Evolutionary conservation across 106 monocot species (phyloP), one percentile per base, ranked within the genome.

Genomic region (Cymbidium sinense): DNA sequence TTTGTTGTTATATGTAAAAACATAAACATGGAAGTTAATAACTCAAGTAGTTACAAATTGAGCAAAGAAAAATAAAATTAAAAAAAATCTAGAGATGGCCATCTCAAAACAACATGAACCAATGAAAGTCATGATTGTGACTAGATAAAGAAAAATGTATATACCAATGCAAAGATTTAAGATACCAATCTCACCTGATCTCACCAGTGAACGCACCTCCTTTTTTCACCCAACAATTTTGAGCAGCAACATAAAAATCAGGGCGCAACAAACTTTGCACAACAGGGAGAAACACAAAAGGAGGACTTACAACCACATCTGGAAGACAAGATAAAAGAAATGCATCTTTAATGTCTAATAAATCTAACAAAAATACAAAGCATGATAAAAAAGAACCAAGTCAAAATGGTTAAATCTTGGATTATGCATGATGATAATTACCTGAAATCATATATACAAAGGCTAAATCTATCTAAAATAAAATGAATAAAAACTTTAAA

Each of bases 211-310:
- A 93, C 75, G 89, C 89, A 74, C 93, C 93, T 3, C 93, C 89
- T 76, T 90, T 89, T n/a, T 83, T 93, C 11, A 93, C 93, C 93
- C 93, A 93, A 54, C 89, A 89, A 78, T 93, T 93, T 79, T 93
- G 93, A 64, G 93, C 89, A 27, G 89, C 81, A 29, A 90, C 89
- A 44, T 84, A 78, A 47, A 89, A 86, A 81, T 93, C 93, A 55
- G 83, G 55, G 7, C 93, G 89, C 73, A 93, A 58, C 65, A 54
- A 78, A 78, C 70, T 82, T 70, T 89, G 86, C 55, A 86, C 87
- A 75, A 86, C 36, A 6, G 89, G 86, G 73, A 93, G 83, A 44
- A 93, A 93, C 10, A 93, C 87, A 82, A 62, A 89, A 31, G 89
- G 89, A 25, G 93, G 93, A 75, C 89, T 93, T 15, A 93, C 78